phyloP scores from a whole-genome alignment of 805 yeast species.

The Wickerhamomyces chambardii region DNA sequence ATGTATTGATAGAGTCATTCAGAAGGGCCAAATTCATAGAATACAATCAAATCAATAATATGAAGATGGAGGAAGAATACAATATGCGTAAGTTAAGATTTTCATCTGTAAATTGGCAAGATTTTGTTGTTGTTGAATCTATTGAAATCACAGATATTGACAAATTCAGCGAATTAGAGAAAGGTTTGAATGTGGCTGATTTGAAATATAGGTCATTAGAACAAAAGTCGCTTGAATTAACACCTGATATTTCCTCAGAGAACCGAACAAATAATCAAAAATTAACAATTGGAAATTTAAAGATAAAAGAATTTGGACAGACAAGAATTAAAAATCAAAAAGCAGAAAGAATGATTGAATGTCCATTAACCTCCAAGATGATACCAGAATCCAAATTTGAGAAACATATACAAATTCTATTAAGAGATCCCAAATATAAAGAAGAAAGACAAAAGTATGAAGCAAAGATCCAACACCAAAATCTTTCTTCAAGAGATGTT shows the following conservation, averaged over 20 bases:
- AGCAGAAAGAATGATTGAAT: slow-evolving; percentile 36
- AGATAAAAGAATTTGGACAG: slow-evolving; percentile 64
- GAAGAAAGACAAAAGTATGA: slow-evolving; percentile 55
- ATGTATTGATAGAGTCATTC: slow-evolving; percentile 37
- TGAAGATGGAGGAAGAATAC: slow-evolving; percentile 24
- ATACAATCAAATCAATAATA: slow-evolving; percentile 23
- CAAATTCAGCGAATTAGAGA: slow-evolving; percentile 39
- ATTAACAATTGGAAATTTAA: slow-evolving; percentile 33
- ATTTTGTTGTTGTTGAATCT: slow-evolving; percentile 63
- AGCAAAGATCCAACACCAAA: slow-evolving; percentile 40
- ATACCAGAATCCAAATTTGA: slow-evolving; percentile 67
- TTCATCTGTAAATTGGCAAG: slow-evolving; percentile 84
- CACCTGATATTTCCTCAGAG: too few relatives aligned
- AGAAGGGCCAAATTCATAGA: slow-evolving; percentile 46
- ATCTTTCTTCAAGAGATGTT: slow-evolving; percentile 47
- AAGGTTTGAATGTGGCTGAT: slow-evolving; percentile 49
- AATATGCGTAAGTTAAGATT: slow-evolving; percentile 37
- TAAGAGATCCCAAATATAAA: slow-evolving; percentile 72
- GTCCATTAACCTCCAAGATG: slow-evolving; percentile 72
- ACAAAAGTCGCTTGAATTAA: slow-evolving; percentile 12
- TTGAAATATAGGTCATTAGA: slow-evolving; percentile 51
- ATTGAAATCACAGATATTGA: slow-evolving; percentile 58
- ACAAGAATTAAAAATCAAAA: slow-evolving; percentile 36
- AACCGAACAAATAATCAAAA: slow-evolving; percentile 17
- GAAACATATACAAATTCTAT: slow-evolving; percentile 57